phyloP scores from a whole-genome alignment of 768 basidiomycete species.

The Phylloporus arenicola region DNA sequence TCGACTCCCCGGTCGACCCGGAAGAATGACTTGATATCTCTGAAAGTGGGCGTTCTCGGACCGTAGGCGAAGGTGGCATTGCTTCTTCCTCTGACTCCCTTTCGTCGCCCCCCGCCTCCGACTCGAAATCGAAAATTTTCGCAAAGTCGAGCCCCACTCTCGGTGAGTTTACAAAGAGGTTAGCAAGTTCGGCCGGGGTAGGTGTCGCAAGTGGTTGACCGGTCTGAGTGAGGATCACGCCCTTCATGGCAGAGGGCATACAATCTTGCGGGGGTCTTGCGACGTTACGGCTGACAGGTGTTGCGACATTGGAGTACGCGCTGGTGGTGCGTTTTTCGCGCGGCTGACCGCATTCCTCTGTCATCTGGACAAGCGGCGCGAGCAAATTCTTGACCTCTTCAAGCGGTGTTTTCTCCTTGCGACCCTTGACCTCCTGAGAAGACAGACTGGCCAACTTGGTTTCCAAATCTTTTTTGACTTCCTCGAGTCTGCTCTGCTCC shows the following conservation, averaged over 20 bases:
- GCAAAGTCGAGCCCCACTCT: conserved; percentile 70
- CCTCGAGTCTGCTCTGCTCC: conserved; percentile 48
- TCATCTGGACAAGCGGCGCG: conserved; percentile 41
- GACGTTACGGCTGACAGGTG: conserved; percentile 44
- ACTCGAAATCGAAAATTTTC: conserved; percentile 67
- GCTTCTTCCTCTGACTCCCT: conserved; percentile 25
- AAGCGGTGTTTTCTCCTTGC: conserved; percentile 53
- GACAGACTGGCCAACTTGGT: conserved; percentile 40
- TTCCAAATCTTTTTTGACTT: conserved; percentile 46
- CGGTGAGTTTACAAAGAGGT: conserved; percentile 64
- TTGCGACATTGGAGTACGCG: conserved; percentile 34
- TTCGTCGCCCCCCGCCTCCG: conserved; percentile 25
- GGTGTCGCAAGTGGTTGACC: conserved; percentile 73
- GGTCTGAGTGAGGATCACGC: conserved; percentile 74
- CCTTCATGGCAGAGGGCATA: conserved; percentile 58
- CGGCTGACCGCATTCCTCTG: conserved; percentile 24
- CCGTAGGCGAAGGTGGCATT: conserved; percentile 44
- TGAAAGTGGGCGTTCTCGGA: conserved; percentile 37
- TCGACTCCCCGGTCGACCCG: conserved; percentile 23
- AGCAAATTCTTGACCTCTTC: conserved; percentile 75
- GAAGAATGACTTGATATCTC: conserved; percentile 23
- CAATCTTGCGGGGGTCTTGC: conserved; percentile 25
- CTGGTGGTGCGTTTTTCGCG: conserved; percentile 16
- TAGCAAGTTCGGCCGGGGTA: conserved; percentile 56
- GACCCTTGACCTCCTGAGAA: conserved; percentile 35